These are phyloP conservation scores for Sarcodon sp. DNA, from an alignment of 768 basidiomycete genomes.

Conservation along the genomic window DNA sequence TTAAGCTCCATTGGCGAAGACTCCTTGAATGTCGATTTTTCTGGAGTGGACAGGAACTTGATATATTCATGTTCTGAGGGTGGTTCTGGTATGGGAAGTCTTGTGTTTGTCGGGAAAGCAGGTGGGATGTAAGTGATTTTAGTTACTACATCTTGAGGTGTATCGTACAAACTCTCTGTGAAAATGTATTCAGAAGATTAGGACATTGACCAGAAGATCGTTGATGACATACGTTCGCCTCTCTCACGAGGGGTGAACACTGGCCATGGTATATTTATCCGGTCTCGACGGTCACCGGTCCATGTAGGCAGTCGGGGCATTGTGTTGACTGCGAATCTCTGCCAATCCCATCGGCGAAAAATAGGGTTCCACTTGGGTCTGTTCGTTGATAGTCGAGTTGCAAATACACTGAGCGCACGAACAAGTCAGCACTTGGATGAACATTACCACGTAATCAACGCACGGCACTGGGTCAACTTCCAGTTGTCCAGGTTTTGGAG, in stretches of 20 bases:
- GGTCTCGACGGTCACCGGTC: constrained; percentile 15
- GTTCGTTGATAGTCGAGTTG: constrained; percentile 53
- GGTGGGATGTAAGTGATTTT: constrained; percentile 65
- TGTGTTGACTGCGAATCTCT: constrained; percentile 56
- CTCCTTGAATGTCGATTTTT: constrained; percentile 30
- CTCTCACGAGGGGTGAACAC: constrained; percentile 22
- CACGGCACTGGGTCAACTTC: constrained; percentile 16
- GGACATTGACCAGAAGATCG: neutral
- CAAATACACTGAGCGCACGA: constrained; percentile 49
- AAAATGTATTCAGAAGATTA: constrained; percentile 1
- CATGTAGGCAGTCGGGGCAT: constrained; percentile 39
- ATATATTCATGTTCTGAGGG: constrained; percentile 37
- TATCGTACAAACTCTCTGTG: constrained; percentile 53
- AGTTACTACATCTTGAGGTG: constrained; percentile 42
- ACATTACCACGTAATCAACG: constrained; percentile 3
- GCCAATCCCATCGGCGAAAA: constrained; percentile 54
- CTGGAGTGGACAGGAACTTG: constrained; percentile 31
- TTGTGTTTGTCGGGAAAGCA: constrained; percentile 20
- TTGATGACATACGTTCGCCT: constrained; percentile 26
- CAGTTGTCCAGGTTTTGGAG: constrained; percentile 19
- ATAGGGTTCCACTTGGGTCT: constrained; percentile 44
- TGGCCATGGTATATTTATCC: constrained; percentile 62
- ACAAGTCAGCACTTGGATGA: neutral
- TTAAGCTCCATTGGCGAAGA: constrained; percentile 52
- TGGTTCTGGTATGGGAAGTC: constrained; percentile 13